These are phyloP conservation scores for Auxenochlorella protothecoides DNA, from an alignment of 139 green algal species.

Conservation along the genomic window DNA sequence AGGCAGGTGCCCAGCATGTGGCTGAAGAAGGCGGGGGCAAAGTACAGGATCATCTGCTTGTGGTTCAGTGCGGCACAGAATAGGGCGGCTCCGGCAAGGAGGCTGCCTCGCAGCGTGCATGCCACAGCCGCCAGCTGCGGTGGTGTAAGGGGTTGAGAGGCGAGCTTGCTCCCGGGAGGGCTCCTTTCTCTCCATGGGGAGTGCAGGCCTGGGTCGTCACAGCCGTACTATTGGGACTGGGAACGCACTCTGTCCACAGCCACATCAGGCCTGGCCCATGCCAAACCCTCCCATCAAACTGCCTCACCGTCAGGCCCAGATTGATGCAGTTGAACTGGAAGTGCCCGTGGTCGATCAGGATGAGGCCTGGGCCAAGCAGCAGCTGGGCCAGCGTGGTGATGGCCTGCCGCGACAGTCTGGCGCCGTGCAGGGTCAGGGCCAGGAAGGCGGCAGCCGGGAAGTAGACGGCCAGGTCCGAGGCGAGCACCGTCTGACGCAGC, in stretches of 20 bases:
- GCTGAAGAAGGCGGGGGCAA: slow-evolving; percentile 90
- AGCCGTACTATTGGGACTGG: too few species aligned
- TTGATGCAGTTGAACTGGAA: slow-evolving; percentile 97
- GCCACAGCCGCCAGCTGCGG: not conserved
- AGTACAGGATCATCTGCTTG: slow-evolving; percentile 97
- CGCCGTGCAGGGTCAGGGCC: too few species aligned
- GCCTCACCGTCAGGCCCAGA: slow-evolving; percentile 55
- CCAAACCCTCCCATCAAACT: not conserved
- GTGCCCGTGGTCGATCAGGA: slow-evolving; percentile 96
- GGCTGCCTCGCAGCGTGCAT: slow-evolving; percentile 5
- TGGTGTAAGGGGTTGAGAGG: too few species aligned
- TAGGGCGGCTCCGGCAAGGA: slow-evolving; percentile 23
- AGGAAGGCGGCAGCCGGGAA: slow-evolving; percentile 53
- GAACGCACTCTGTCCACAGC: too few species aligned
- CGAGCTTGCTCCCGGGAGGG: not conserved
- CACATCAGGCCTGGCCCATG: too few species aligned
- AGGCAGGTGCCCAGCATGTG: slow-evolving; percentile 83
- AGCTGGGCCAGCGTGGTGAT: slow-evolving; percentile 26
- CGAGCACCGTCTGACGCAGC: slow-evolving; percentile 77
- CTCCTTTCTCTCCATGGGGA: too few species aligned
- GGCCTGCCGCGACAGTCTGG: slow-evolving; percentile 4
- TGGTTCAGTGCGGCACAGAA: slow-evolving; percentile 82
- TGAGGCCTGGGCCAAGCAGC: slow-evolving; percentile 67
- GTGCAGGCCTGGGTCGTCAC: too few species aligned
- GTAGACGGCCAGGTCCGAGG: slow-evolving; percentile 72